Conservation (phyloP, 345 rosid species). For the Abelmoschus esculentus region DNA sequence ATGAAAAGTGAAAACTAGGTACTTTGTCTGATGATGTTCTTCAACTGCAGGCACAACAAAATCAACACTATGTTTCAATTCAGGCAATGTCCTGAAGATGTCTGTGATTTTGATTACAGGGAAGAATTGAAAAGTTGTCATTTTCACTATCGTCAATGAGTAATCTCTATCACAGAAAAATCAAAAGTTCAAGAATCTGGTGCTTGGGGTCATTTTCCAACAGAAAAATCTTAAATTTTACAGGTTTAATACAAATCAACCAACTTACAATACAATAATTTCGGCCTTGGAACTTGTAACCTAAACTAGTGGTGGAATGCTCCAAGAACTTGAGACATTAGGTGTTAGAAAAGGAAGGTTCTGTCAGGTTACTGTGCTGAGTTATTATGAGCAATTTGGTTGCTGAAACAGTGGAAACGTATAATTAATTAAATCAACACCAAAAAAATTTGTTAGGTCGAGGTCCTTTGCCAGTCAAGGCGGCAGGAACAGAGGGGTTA, state of each 20-base stretch:
- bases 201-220: no score
- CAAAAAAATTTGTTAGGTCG: neutral
- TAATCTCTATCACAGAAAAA: no score
- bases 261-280: neutral
- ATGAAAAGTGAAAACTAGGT: neutral
- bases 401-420: slow-evolving; percentile 1
- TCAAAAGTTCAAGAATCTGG: neutral
- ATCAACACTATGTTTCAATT: neutral
- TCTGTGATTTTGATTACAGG: no score
- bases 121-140: no score
- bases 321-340: slow-evolving; percentile 13
- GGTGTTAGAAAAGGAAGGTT: neutral
- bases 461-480: neutral
- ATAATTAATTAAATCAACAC: neutral
- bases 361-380: neutral
- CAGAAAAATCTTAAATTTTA: no score
- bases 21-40: slow-evolving; percentile 2
- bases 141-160: no score
- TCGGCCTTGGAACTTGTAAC: slow-evolving; percentile 6
- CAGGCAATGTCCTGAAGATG: no score
- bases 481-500: neutral
- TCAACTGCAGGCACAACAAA: neutral
- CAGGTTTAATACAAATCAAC: neutral
- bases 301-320: slow-evolving; percentile 17
- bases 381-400: neutral